Evolutionary conservation across 495 filamentous ascomycete genomes (phyloP).

Genomic region (Neurospora sp.): DNA sequence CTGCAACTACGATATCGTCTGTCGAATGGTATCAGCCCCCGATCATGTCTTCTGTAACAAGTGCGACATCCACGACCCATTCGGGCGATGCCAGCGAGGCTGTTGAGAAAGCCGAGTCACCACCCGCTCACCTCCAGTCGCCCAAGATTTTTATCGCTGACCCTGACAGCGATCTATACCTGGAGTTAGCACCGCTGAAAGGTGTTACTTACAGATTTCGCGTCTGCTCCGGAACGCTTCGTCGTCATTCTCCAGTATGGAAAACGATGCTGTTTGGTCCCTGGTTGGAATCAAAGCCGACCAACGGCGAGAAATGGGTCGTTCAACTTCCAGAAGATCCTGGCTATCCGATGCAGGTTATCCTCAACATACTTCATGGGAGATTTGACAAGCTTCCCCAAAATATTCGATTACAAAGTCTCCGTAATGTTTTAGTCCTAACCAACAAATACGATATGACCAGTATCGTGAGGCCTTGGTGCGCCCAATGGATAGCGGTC

Average conservation of each 20-base stretch:
- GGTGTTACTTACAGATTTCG: background rate
- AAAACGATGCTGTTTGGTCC: slow-evolving; percentile 19
- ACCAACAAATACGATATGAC: slow-evolving; percentile 22
- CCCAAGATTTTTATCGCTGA: background rate
- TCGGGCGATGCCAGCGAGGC: background rate
- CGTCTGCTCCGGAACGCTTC: slow-evolving; percentile 16
- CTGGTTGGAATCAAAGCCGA: slow-evolving; percentile 17
- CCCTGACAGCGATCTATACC: background rate
- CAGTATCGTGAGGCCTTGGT: slow-evolving; percentile 15
- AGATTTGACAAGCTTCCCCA: slow-evolving; percentile 10
- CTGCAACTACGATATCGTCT: background rate
- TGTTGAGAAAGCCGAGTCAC: background rate
- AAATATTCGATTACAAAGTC: background rate
- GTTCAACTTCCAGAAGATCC: slow-evolving; percentile 21
- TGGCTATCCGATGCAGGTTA: rapidly evolving
- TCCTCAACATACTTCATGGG: slow-evolving; percentile 19
- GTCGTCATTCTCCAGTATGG: slow-evolving; percentile 17
- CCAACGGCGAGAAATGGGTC: slow-evolving; percentile 7
- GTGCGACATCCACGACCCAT: background rate
- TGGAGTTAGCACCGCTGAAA: background rate
- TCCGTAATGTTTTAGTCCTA: slow-evolving; percentile 15
- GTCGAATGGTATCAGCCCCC: background rate
- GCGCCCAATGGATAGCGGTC: slow-evolving; percentile 6
- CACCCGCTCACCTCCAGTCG: background rate
- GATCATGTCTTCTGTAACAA: background rate